These are phyloP conservation scores for Porpolomopsis calyptriformis DNA, from an alignment of 768 basidiomycete genomes.

Conservation along the genomic window DNA sequence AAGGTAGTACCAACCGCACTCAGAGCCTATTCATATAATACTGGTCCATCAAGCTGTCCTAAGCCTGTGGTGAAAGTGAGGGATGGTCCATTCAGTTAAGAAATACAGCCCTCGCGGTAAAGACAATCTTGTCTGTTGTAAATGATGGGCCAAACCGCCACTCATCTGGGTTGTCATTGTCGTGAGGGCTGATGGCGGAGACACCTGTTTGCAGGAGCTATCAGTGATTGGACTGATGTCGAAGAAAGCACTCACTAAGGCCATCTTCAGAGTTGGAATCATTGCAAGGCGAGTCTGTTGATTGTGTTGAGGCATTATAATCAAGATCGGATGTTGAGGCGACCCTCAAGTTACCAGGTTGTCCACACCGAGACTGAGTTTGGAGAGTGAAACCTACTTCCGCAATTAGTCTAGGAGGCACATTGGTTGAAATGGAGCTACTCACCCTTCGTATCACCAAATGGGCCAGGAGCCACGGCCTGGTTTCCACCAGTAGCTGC, in stretches of 20 bases:
- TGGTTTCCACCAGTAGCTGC: not conserved
- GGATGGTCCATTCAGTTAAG: conserved; percentile 6
- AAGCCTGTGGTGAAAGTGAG: too few species aligned
- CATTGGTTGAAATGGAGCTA: not conserved
- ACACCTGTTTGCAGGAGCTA: conserved; percentile 1
- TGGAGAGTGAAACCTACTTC: not conserved
- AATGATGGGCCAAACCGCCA: conserved; percentile 10
- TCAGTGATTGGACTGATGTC: conserved; percentile 1
- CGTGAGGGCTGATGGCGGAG: conserved; percentile 5
- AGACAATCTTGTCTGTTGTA: conserved; percentile 9
- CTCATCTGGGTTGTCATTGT: conserved; percentile 6
- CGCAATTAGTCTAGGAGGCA: not conserved
- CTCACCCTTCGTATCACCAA: not conserved
- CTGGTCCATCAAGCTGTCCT: too few species aligned
- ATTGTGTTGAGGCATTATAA: not conserved
- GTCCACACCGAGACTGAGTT: not conserved
- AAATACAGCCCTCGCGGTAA: conserved; percentile 9
- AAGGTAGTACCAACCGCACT: too few species aligned
- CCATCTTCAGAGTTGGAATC: conserved; percentile 4
- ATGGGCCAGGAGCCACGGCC: not conserved
- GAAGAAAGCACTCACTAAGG: conserved; percentile 4
- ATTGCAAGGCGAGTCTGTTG: not conserved
- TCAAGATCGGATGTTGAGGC: not conserved
- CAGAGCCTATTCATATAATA: too few species aligned
- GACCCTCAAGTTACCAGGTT: not conserved